A percentile compares a stretch with the other conserved stretches of the same genome.
Evolutionary conservation across 2,329 filamentous ascomycete genomes (phyloP).

Genomic region (Pyricularia pennisetigena): DNA sequence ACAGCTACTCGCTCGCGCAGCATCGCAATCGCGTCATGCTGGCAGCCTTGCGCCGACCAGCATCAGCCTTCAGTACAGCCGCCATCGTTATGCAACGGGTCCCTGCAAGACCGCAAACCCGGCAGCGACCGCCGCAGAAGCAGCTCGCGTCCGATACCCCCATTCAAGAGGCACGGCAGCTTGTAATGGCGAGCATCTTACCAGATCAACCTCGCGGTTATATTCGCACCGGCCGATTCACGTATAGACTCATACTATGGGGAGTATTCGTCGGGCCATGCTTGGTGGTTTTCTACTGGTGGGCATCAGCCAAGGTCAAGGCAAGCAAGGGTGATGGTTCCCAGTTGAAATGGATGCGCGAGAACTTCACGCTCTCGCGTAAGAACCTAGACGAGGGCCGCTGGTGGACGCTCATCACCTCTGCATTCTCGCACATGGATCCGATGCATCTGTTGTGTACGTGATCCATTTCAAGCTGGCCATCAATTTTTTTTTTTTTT

Average conservation of each 20-base stretch:
- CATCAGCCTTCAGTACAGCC: background rate
- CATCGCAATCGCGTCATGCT: background rate
- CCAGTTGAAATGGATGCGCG: background rate
- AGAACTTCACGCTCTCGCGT: constrained; percentile 12
- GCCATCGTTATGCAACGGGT: background rate
- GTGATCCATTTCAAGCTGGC: background rate
- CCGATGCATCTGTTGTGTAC: constrained; percentile 10
- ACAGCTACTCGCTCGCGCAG: background rate
- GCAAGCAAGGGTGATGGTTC: background rate
- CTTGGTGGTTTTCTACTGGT: background rate
- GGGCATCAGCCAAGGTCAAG: background rate
- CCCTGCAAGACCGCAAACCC: background rate
- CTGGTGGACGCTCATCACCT: constrained; percentile 14
- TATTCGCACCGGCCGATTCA: background rate
- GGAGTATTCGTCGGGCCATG: background rate
- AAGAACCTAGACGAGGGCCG: constrained; percentile 13
- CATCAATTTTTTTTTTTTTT: background rate
- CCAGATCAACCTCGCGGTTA: background rate
- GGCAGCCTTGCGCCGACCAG: background rate
- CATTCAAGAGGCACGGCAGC: background rate
- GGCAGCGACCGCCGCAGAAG: background rate
- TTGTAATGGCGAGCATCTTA: background rate
- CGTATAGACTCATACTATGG: background rate
- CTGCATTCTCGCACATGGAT: constrained; percentile 13
- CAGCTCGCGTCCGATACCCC: background rate